Evolutionary conservation across 805 yeast species (phyloP).

Genomic region (Cyberlindnera meyerae): DNA sequence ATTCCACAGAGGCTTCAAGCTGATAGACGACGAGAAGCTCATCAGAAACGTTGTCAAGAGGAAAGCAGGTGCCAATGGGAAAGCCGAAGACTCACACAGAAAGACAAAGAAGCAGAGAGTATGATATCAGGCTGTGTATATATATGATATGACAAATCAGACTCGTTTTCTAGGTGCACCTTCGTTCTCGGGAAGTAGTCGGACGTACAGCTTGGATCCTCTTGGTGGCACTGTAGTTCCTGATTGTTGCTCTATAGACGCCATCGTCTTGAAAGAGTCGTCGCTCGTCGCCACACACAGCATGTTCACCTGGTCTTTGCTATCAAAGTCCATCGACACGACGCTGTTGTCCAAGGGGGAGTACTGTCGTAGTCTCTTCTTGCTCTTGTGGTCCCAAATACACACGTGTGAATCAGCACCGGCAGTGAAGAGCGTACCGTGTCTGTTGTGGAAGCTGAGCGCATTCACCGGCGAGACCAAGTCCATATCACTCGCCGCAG

Average conservation of each 20-base stretch:
- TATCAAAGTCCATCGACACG: conserved; percentile 35
- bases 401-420: conserved; percentile 89
- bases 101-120: too few species aligned
- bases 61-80: conserved; percentile 21
- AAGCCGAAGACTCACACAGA: too few species aligned
- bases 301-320: conserved; percentile 22
- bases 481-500: conserved; percentile 40
- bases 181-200: conserved; percentile 16
- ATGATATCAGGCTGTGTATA: too few species aligned
- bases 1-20: conserved; percentile 29
- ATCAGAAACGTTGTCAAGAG: conserved; percentile 56
- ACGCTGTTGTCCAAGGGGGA: conserved; percentile 47
- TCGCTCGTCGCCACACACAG: conserved; percentile 46
- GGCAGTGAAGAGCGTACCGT: conserved; percentile 79
- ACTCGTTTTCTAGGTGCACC: conserved; percentile 21
- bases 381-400: conserved; percentile 84
- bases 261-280: conserved; percentile 41
- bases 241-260: conserved; percentile 12
- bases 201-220: conserved; percentile 19
- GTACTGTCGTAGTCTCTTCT: conserved; percentile 70
- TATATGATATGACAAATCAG: too few species aligned
- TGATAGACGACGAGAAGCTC: conserved; percentile 57
- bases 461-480: conserved; percentile 74
- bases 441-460: conserved; percentile 69
- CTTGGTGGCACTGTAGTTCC: not conserved